These are phyloP conservation scores for Pyricularia grisea DNA, from an alignment of 2,329 filamentous ascomycete species.

Conservation along the genomic window DNA sequence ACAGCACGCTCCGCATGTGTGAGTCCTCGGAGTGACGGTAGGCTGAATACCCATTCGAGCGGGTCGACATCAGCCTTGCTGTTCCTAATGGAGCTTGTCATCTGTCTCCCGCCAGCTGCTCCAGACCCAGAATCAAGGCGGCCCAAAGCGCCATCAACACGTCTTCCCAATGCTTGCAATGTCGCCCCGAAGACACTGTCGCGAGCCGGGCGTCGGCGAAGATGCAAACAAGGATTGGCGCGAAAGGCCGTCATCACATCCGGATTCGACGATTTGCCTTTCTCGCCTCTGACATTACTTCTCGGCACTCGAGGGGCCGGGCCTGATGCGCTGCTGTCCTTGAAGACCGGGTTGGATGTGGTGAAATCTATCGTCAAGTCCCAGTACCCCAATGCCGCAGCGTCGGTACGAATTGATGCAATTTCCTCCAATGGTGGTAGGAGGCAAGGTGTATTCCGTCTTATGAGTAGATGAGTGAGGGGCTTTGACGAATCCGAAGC, in stretches of 20 bases:
- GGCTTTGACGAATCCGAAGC: conserved; percentile 12
- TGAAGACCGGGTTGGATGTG: neutral
- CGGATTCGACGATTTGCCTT: conserved; percentile 35
- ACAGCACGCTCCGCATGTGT: conserved; percentile 58
- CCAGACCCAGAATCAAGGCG: conserved; percentile 10
- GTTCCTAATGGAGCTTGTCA: neutral
- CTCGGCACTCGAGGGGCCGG: neutral
- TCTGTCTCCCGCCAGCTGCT: neutral
- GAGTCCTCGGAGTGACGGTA: conserved; percentile 43
- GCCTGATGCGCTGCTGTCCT: neutral
- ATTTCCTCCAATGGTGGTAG: conserved; percentile 58
- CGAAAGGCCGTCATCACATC: conserved; percentile 55
- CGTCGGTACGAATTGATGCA: conserved; percentile 47
- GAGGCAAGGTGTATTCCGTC: conserved; percentile 45
- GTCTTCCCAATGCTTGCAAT: conserved; percentile 57
- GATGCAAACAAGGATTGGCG: conserved; percentile 62
- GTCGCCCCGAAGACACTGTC: conserved; percentile 66
- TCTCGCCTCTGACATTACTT: no score
- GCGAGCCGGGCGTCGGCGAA: conserved; percentile 60
- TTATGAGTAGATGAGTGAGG: conserved; percentile 21
- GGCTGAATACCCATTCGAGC: conserved; percentile 66
- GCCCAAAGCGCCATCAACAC: neutral
- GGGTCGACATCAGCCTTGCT: conserved; percentile 26
- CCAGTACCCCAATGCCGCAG: conserved; percentile 64
- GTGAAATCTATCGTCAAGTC: conserved; percentile 67